Base-by-base conservation (phyloP, 163 green algal species). In the Chloromonas sp. region DNA sequence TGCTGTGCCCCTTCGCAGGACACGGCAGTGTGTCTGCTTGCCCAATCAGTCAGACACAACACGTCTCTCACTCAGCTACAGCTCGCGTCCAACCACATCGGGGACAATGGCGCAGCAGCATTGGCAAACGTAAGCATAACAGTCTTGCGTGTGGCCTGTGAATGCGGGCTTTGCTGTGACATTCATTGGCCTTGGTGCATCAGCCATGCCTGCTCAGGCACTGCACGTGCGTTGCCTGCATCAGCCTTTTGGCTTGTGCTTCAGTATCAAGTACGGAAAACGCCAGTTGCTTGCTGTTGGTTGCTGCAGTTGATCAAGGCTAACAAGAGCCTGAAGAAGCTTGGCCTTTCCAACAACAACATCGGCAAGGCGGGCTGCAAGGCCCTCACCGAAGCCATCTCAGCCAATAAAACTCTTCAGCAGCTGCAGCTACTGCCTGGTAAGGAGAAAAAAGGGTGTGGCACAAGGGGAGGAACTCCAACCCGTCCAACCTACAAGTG, bases 381-480 rank as follows among this genome's bases (percentile, higher is more conserved):
- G 82, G 90, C 90, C n/a, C 86, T 93, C 0, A 90, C 84, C 5
- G 82, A 83, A 57, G 90, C 90, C 70, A 88, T 93, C 60, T 78
- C 59, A 3, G 70, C 76, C 60, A 91, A 89, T 80, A 79, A 87
- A 74, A 83, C 79, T 0, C 87, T 93, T 3, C 91, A 91, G 85
- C 87, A 91, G 78, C 84, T 92, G 87, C 89, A 93, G 84, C 87
- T 92, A 2, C 83, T 93, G 83, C 90, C 90, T 5, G 87, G 87
- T 83, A 84, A 87, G 36, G 36, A 36, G 36, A 36, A 36, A 36
- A 36, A 36, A 36, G 36, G 36, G 36, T 15, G 58, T 15, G 36
- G 36, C 36, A 36, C 36, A 36, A 36, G 36, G 36, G 36, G 36
- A 36, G 36, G 36, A 36, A 36, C 36, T 36, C 36, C 36, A 36